Evolutionary conservation across 805 yeast genomes (phyloP).

Genomic region (Candida alai): DNA sequence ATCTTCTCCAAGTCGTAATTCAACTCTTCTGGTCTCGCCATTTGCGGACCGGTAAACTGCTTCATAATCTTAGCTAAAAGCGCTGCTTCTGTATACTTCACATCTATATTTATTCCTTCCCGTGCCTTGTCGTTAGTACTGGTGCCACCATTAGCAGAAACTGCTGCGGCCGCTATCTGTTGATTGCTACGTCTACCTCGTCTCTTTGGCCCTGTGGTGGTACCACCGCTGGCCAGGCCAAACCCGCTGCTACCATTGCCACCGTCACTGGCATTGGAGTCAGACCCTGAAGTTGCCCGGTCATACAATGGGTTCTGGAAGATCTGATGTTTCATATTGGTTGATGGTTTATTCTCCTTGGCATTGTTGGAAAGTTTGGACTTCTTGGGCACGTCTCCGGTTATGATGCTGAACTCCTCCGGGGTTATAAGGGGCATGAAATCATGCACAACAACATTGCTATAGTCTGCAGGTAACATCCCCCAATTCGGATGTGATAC

Average conservation of each 20-base stretch:
- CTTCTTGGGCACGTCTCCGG: constrained; percentile 27
- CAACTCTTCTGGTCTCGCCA: constrained; percentile 31
- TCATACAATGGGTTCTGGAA: constrained; percentile 40
- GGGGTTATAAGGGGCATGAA: constrained; percentile 38
- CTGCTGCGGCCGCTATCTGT: not conserved
- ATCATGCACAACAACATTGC: constrained; percentile 26
- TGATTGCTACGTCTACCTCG: constrained; percentile 34
- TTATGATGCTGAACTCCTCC: constrained; percentile 35
- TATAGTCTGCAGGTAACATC: constrained; percentile 7
- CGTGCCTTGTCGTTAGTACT: not conserved
- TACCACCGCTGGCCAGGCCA: constrained; percentile 9
- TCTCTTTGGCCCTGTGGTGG: constrained; percentile 24
- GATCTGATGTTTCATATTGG: constrained; percentile 33
- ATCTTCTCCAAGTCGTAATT: constrained; percentile 32
- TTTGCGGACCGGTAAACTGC: constrained; percentile 38
- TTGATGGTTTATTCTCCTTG: constrained; percentile 13
- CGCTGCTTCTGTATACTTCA: constrained; percentile 30
- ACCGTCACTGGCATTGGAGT: constrained; percentile 26
- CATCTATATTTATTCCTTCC: constrained; percentile 11
- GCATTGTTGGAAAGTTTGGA: constrained; percentile 3
- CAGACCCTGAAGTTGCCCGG: constrained; percentile 36
- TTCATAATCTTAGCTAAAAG: constrained; percentile 41
- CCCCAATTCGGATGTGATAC: constrained; percentile 1
- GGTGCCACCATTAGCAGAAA: not conserved
- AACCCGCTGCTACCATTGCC: constrained; percentile 3